These are phyloP conservation scores for Lipomyces anomalus DNA, from an alignment of 805 yeast species.

Conservation along the genomic window DNA sequence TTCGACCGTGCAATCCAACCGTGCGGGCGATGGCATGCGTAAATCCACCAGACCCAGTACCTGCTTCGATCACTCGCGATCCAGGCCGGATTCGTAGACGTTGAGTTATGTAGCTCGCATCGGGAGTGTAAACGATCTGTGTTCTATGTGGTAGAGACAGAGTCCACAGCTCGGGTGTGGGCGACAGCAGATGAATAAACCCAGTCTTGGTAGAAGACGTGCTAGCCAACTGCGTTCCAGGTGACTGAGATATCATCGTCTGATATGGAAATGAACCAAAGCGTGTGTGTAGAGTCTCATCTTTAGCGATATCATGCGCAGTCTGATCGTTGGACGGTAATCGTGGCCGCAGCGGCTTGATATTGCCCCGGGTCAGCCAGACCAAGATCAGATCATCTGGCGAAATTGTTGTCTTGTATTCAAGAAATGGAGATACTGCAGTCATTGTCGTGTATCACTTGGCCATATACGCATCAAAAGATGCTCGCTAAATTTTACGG, in stretches of 20 bases:
- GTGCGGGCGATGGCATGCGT: slow-evolving; percentile 89
- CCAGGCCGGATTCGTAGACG: slow-evolving; percentile 69
- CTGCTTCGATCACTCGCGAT: slow-evolving; percentile 85
- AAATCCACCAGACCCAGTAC: slow-evolving; percentile 95
- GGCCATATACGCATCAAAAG: too few relatives aligned
- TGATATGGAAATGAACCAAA: slow-evolving; percentile 87
- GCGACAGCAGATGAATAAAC: slow-evolving; percentile 80
- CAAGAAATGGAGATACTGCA: slow-evolving; percentile 44
- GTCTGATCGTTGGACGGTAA: slow-evolving; percentile 50
- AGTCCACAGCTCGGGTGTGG: slow-evolving; percentile 95
- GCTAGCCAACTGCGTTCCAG: slow-evolving; percentile 74
- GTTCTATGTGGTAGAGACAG: slow-evolving; percentile 94
- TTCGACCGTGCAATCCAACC: slow-evolving; percentile 47
- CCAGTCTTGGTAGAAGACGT: slow-evolving; percentile 66
- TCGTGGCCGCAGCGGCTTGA: slow-evolving; percentile 65
- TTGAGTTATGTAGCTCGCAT: slow-evolving; percentile 84
- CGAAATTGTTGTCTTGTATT: slow-evolving; percentile 60
- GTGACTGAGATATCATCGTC: slow-evolving; percentile 71
- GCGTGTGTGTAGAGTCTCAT: slow-evolving; percentile 59
- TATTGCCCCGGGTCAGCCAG: slow-evolving; percentile 72
- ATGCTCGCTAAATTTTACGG: too few relatives aligned
- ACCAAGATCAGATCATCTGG: slow-evolving; percentile 85
- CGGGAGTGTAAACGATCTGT: slow-evolving; percentile 95
- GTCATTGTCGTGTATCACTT: slow-evolving; percentile 2
- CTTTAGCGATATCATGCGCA: neutral